A percentile compares a stretch with the other conserved stretches of the same genome.
Evolutionary conservation across 176 grass and related monocot genomes (phyloP).

Genomic region (Raddia distichophylla): DNA sequence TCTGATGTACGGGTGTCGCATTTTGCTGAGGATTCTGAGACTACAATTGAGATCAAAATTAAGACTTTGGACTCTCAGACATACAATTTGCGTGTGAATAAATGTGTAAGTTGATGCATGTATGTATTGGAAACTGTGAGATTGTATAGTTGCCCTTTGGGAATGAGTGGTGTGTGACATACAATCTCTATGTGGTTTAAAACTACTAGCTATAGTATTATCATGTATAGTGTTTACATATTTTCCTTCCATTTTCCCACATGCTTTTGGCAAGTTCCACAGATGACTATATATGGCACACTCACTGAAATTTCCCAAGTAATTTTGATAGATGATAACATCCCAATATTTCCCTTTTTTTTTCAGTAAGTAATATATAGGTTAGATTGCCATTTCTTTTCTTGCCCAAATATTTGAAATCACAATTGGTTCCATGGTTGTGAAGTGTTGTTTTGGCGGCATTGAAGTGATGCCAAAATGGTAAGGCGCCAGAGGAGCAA

Average conservation of each 20-base stretch:
- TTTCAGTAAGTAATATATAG: conserved; percentile 3
- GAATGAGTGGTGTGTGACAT: conserved; percentile 1
- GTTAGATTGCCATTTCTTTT: not conserved
- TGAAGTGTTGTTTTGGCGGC: no score
- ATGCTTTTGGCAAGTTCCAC: conserved; percentile 1
- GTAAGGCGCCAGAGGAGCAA: no score
- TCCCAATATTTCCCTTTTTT: not conserved
- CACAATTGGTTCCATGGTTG: not conserved
- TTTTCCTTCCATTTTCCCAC: not conserved
- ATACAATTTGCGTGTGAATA: conserved; percentile 87
- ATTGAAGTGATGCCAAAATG: no score
- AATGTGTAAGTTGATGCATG: conserved; percentile 70
- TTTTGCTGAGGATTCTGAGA: conserved; percentile 48
- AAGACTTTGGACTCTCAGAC: conserved; percentile 99
- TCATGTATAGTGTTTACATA: conserved; percentile 5
- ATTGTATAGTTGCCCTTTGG: conserved; percentile 29
- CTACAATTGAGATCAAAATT: conserved; percentile 90
- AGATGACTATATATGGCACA: not conserved
- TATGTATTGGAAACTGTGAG: not conserved
- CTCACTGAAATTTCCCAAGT: not conserved
- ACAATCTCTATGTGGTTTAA: conserved; percentile 15
- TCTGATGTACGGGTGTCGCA: conserved; percentile 57
- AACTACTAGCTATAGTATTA: not conserved
- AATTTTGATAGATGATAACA: conserved; percentile 21
- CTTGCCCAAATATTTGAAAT: not conserved